These are phyloP conservation scores for Mortierella sp. DNA, from an alignment of 371 early-diverging fungal genomes.

Conservation along the genomic window DNA sequence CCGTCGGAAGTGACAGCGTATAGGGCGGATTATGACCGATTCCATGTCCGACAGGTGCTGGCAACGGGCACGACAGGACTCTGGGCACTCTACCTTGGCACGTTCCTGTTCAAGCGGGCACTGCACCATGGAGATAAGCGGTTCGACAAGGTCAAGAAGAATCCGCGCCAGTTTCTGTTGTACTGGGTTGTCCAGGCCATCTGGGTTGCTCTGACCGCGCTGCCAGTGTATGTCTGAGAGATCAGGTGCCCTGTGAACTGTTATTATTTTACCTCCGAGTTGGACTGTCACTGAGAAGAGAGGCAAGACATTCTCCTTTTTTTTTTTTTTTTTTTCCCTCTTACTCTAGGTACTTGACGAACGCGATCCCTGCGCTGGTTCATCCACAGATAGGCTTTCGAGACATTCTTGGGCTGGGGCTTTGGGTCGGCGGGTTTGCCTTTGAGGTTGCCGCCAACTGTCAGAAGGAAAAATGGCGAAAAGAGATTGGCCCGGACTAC, in stretches of 20 bases:
- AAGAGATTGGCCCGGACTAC: conserved; percentile 40
- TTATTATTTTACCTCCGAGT: not conserved
- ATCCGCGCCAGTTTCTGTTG: conserved; percentile 23
- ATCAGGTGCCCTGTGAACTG: too few species aligned
- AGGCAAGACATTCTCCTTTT: not conserved
- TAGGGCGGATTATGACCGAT: too few species aligned
- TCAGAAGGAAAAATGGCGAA: conserved; percentile 45
- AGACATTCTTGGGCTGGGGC: conserved; percentile 26
- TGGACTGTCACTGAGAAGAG: not conserved
- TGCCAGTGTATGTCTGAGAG: conserved; percentile 48
- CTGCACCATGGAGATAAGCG: conserved; percentile 42
- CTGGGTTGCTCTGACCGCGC: conserved; percentile 45
- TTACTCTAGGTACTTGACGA: conserved; percentile 31
- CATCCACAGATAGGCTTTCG: conserved; percentile 32
- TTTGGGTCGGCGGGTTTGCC: conserved; percentile 37
- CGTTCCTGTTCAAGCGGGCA: conserved; percentile 34
- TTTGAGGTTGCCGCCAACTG: conserved; percentile 41
- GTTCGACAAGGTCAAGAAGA: conserved; percentile 38
- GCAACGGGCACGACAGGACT: conserved; percentile 36
- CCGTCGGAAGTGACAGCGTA: too few species aligned
- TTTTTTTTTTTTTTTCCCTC: not conserved
- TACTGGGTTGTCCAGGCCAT: conserved; percentile 49
- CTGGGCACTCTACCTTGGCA: conserved; percentile 46
- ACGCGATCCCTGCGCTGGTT: conserved; percentile 28
- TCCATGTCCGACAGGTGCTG: conserved; percentile 47